A percentile compares a stretch with the other conserved stretches of the same genome.
These are phyloP conservation scores for Syzygium aromaticum DNA, from an alignment of 345 rosid genomes.

Conservation along the genomic window DNA sequence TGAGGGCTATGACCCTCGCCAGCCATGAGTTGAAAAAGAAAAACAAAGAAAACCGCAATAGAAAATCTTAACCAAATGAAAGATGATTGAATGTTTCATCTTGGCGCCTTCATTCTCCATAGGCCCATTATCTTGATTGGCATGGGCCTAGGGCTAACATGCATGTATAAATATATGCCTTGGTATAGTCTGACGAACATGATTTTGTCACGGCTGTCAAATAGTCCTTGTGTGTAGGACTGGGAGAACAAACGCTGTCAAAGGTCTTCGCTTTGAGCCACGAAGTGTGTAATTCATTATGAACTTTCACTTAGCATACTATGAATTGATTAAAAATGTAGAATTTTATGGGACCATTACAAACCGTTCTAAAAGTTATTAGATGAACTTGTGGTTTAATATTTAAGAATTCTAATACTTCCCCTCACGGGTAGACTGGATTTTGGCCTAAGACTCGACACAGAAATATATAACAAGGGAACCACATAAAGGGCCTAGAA, in stretches of 20 bases:
- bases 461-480: neutral
- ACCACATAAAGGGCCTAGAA: neutral
- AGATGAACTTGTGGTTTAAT: neutral
- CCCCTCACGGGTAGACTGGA: rapidly evolving
- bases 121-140: neutral
- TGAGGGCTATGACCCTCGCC: no score
- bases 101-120: neutral
- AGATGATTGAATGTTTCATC: neutral
- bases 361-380: neutral
- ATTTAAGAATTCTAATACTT: neutral
- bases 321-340: neutral
- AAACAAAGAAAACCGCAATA: neutral
- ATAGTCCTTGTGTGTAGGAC: neutral
- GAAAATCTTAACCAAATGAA: neutral
- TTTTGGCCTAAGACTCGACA: neutral
- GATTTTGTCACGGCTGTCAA: neutral
- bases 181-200: neutral
- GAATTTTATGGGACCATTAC: neutral
- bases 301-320: neutral
- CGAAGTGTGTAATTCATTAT: no score
- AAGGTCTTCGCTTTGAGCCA: neutral
- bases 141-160: neutral
- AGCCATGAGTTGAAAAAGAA: no score
- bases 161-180: neutral
- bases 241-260: neutral